Base-by-base conservation (phyloP, 2,329 filamentous ascomycete genomes). In the Clonostachys rosea region DNA sequence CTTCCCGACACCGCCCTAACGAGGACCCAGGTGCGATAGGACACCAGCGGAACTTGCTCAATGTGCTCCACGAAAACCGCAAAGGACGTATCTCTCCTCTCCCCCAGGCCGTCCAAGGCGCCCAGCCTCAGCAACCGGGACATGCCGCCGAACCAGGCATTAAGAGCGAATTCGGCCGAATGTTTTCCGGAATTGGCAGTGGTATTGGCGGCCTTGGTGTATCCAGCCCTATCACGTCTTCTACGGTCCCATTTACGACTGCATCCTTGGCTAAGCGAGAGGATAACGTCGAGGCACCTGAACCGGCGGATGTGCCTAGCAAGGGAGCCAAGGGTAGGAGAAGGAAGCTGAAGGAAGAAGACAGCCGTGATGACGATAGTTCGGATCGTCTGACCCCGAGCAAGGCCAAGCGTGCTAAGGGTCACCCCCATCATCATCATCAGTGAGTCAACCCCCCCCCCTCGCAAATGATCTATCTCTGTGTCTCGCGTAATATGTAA, bases 101-200 rank as follows among this genome's bases (percentile, higher is more conserved):
- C 14, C 92, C 92, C 1, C 92, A 96, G 65, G 91, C 92, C 18
- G 91, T 96, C 1, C 91, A 96, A 61, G 92, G 92, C 18, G 91
- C 89, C 2, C 91, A 96, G 63, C 83, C 86, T 14, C 87, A 91
- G 56, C 80, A 87, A 37, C 79, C 87, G 46, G 89, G 87, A 5
- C 89, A 90, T 6, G 82, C 84, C 13, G 87, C 86, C 14, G 91
- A 96, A 63, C 87, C 90, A 11, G 87, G 87, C 40, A 95, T 96
- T 60, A 96, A 96, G 74, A 95, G 85, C 61, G 92, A 96, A 63
- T 91, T 96, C 62, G 91, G 91, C 30, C 85, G 90, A 52, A 95
- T 96, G 77, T 96, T 96, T 67, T 90, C 89, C 16, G 92, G 92
- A n/a, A 90, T 97, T 54, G 91, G 74, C 49, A 79, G 73, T 54